Conservation (phyloP, 2,329 filamentous ascomycete genomes). For the Sporothrix luriei region DNA sequence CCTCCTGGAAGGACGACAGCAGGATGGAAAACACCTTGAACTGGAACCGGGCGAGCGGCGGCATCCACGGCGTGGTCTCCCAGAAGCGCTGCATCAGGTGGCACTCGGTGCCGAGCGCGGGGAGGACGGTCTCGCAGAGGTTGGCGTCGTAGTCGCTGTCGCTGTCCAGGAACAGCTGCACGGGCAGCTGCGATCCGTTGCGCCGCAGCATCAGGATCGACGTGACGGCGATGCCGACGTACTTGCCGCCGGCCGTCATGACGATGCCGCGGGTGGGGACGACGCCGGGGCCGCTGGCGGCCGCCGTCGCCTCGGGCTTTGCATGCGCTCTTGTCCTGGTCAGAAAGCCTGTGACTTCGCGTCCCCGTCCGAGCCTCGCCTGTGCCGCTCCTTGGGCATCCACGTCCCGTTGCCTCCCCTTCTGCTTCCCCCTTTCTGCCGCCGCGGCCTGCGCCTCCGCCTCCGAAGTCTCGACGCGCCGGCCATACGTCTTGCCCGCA, state of each 20-base stretch:
- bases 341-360: not conserved
- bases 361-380: not conserved
- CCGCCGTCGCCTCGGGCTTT: not conserved
- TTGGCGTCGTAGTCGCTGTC: slow-evolving; percentile 40
- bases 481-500: not conserved
- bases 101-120: slow-evolving; percentile 42
- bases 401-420: not conserved
- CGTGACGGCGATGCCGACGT: slow-evolving; percentile 54
- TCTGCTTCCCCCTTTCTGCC: not conserved
- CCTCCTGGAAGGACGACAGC: slow-evolving; percentile 61
- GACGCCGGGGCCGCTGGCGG: not conserved
- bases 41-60: slow-evolving; percentile 50
- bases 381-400: not conserved
- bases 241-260: slow-evolving; percentile 51
- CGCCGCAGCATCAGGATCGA: slow-evolving; percentile 56
- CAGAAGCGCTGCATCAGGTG: slow-evolving; percentile 42
- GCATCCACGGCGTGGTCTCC: slow-evolving; percentile 34
- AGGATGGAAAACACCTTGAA: slow-evolving; percentile 61
- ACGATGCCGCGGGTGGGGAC: slow-evolving; percentile 51
- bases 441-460: slow-evolving; percentile 3
- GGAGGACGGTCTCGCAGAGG: slow-evolving; percentile 42
- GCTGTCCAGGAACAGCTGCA: slow-evolving; percentile 47
- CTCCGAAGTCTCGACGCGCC: not conserved
- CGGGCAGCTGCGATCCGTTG: slow-evolving; percentile 53
- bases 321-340: not conserved